These are phyloP conservation scores for Noccaea caerulescens DNA, from an alignment of 345 rosid species.

Conservation along the genomic window DNA sequence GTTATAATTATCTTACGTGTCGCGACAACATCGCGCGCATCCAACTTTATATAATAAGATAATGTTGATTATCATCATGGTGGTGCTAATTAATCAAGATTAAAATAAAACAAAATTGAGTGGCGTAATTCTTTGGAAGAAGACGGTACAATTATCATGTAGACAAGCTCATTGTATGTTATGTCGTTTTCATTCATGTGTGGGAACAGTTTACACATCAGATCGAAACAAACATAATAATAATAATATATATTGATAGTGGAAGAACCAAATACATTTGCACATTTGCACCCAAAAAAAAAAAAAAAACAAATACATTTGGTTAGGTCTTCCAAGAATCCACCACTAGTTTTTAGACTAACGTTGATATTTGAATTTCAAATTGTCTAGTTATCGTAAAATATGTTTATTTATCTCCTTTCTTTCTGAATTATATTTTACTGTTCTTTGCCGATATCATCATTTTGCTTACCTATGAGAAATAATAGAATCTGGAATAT, in stretches of 20 bases:
- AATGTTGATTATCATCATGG: conserved; percentile 1
- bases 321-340: conserved; percentile 38
- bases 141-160: conserved; percentile 7
- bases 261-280: conserved; percentile 26
- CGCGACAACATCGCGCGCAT: too few species aligned
- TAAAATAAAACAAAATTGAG: not conserved
- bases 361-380: not conserved
- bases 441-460: conserved; percentile 32
- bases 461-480: conserved; percentile 19
- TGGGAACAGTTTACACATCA: conserved; percentile 24
- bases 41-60: too few species aligned
- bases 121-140: conserved; percentile 6
- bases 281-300: too few species aligned
- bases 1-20: too few species aligned
- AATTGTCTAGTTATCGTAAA: conserved; percentile 13
- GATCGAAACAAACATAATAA: conserved; percentile 1
- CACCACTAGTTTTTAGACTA: conserved; percentile 29
- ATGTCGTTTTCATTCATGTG: conserved; percentile 45
- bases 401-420: conserved; percentile 4
- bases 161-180: conserved; percentile 30
- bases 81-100: conserved; percentile 4
- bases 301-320: conserved; percentile 31
- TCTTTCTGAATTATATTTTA: not conserved
- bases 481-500: conserved; percentile 35
- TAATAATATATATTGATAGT: conserved; percentile 15